phyloP scores from a whole-genome alignment of 179 eudicot genomes.

The Nepenthes alata region DNA sequence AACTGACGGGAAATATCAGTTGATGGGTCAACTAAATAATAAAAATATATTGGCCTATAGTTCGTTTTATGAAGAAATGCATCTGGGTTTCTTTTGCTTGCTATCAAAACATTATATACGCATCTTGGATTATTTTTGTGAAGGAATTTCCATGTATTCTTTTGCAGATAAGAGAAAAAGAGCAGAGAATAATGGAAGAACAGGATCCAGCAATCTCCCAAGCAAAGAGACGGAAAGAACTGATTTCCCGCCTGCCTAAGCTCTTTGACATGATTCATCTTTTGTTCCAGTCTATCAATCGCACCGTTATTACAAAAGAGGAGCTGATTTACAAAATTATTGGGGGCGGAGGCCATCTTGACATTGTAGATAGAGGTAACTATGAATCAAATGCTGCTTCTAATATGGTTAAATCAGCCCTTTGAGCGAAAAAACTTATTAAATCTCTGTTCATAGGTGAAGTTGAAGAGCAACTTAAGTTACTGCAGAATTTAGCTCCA shows the following conservation, averaged over 20 bases:
- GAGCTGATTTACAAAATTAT: constrained; percentile 59
- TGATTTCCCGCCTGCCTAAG: constrained; percentile 59
- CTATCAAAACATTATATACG: no score
- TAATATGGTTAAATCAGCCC: neutral
- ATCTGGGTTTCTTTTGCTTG: no score
- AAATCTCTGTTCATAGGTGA: constrained; percentile 35
- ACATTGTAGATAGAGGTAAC: constrained; percentile 59
- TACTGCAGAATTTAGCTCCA: constrained; percentile 66
- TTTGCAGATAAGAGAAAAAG: constrained; percentile 66
- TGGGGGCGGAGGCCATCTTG: constrained; percentile 35
- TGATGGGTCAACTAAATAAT: no score
- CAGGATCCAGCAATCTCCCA: constrained; percentile 56
- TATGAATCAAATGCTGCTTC: neutral
- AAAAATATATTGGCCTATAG: no score
- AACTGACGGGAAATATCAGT: no score
- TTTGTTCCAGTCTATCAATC: constrained; percentile 58
- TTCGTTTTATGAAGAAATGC: no score
- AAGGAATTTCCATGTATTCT: neutral
- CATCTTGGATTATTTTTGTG: no score
- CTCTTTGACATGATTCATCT: constrained; percentile 55
- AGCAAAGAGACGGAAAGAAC: constrained; percentile 49
- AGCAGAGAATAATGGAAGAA: constrained; percentile 37
- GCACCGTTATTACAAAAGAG: constrained; percentile 58
- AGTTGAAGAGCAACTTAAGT: constrained; percentile 59
- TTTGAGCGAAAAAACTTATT: neutral